These are phyloP conservation scores for Yamadazyma dendronema DNA, from an alignment of 1,139 yeast species.

Conservation along the genomic window DNA sequence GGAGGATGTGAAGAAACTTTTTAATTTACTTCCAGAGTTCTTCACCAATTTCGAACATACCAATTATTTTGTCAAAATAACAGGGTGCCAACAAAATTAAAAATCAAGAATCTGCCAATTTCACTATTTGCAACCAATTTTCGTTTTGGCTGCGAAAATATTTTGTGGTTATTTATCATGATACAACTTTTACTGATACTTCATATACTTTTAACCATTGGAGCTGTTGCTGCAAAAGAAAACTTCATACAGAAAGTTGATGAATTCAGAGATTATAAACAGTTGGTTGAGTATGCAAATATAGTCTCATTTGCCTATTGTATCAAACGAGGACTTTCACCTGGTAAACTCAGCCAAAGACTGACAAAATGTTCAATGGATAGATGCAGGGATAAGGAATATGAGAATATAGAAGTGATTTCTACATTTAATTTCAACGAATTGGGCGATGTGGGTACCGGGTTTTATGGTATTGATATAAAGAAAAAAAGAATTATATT, in stretches of 20 bases:
- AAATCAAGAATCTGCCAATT: not conserved
- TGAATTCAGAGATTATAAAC: constrained; percentile 22
- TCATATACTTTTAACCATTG: not conserved
- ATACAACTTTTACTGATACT: not conserved
- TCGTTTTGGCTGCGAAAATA: not conserved
- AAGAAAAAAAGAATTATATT: constrained; percentile 33
- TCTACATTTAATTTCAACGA: constrained; percentile 39
- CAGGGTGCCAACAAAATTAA: constrained; percentile 23
- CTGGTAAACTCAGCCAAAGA: constrained; percentile 23
- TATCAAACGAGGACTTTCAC: constrained; percentile 27
- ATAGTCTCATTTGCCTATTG: constrained; percentile 41
- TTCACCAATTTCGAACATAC: constrained; percentile 34
- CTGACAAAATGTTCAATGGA: constrained; percentile 21
- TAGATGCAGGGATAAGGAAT: constrained; percentile 20
- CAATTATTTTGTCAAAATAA: constrained; percentile 31
- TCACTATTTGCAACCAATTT: not conserved
- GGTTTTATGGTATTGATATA: constrained; percentile 45
- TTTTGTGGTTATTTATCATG: not conserved
- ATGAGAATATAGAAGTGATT: constrained; percentile 28
- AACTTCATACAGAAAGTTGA: not conserved
- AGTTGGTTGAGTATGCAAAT: constrained; percentile 33
- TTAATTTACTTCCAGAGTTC: constrained; percentile 15
- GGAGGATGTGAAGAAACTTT: not conserved
- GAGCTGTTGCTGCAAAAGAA: not conserved
- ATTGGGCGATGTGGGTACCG: constrained; percentile 51